Evolutionary conservation across 2,329 filamentous ascomycete genomes (phyloP).

Genomic region (Fusarium coffeatum): DNA sequence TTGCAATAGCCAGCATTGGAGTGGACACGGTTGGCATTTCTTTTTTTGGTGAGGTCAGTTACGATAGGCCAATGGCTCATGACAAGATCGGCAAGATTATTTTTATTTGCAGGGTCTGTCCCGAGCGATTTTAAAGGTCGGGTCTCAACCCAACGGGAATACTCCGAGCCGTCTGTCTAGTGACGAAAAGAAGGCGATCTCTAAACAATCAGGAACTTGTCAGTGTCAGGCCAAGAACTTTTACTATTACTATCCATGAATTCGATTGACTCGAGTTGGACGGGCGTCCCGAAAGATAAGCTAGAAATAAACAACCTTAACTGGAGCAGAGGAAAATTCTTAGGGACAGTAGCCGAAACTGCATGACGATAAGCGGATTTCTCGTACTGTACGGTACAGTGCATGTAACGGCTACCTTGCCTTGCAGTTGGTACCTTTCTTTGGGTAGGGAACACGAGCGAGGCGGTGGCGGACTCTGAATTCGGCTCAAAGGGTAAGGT

Average conservation of each 20-base stretch:
- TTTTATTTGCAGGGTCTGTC: conserved; percentile 33
- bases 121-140: conserved; percentile 25
- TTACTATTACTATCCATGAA: background rate
- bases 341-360: conserved; percentile 25
- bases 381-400: conserved; percentile 39
- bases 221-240: conserved; percentile 1
- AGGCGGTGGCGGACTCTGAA: conserved; percentile 44
- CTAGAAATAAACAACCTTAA: conserved; percentile 21
- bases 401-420: background rate
- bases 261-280: conserved; percentile 31
- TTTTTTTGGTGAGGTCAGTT: conserved; percentile 20
- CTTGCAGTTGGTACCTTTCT: background rate
- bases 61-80: conserved; percentile 44
- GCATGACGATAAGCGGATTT: conserved; percentile 25
- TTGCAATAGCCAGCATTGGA: conserved; percentile 29
- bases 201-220: conserved; percentile 6
- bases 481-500: conserved; percentile 46
- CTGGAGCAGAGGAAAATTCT: conserved; percentile 18
- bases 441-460: conserved; percentile 32
- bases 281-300: conserved; percentile 42
- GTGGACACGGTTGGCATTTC: conserved; percentile 23
- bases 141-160: conserved; percentile 9
- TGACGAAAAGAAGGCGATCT: background rate
- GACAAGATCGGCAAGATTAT: conserved; percentile 36
- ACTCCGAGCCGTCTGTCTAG: background rate